A percentile compares a stretch with the other conserved stretches of the same genome.
phyloP scores from a whole-genome alignment of 495 filamentous ascomycete species.

The Annulohypoxylon nitens region DNA sequence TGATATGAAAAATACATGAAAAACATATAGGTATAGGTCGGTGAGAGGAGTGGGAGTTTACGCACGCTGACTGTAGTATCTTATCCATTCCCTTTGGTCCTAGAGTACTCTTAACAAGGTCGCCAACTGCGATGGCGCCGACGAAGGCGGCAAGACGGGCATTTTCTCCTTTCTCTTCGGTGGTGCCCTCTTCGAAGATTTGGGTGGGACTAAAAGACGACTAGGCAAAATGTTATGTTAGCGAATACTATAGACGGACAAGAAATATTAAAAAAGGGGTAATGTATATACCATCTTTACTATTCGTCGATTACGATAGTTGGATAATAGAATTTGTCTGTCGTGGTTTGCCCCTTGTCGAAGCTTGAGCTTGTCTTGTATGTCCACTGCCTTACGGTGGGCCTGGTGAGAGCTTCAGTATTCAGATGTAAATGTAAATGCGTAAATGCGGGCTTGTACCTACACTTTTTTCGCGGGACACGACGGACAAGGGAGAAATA shows the following conservation, averaged over 20 bases:
- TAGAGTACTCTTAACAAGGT: conserved; percentile 95
- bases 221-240: conserved; percentile 47
- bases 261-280: conserved; percentile 2
- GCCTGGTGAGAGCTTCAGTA: conserved; percentile 36
- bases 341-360: conserved; percentile 25
- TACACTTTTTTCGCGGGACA: conserved; percentile 34
- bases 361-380: conserved; percentile 23
- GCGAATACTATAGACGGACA: neutral
- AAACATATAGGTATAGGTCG: neutral
- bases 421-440: conserved; percentile 19
- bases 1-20: too few relatives aligned
- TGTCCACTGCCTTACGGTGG: conserved; percentile 26
- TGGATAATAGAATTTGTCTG: conserved; percentile 5
- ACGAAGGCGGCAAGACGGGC: conserved; percentile 97
- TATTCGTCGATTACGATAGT: neutral
- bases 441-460: conserved; percentile 8
- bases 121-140: conserved; percentile 96
- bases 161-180: conserved; percentile 99
- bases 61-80: conserved; percentile 95
- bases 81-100: conserved; percentile 99
- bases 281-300: conserved; percentile 42
- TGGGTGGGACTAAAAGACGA: conserved; percentile 87
- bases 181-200: conserved; percentile 97
- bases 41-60: neutral
- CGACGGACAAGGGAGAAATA: conserved; percentile 36